Evolutionary conservation across 805 yeast genomes (phyloP).

Genomic region (Cyberlindnera nakhonratchasimensis): DNA sequence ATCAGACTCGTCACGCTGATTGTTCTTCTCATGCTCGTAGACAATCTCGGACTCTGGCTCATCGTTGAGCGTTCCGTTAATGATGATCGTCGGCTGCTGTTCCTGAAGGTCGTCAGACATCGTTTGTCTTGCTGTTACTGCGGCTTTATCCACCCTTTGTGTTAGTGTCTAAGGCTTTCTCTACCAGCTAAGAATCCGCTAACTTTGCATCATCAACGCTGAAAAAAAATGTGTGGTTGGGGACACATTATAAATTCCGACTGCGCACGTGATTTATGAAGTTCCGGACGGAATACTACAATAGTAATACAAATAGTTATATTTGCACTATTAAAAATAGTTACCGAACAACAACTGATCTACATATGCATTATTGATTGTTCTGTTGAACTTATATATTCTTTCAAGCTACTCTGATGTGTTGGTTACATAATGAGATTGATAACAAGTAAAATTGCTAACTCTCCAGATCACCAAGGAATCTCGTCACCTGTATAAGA

Average conservation of each 20-base stretch:
- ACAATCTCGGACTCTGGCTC: conserved; percentile 28
- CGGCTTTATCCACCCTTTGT: background rate
- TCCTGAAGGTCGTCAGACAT: conserved; percentile 80
- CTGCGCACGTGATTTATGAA: background rate
- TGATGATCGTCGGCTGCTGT: conserved; percentile 81
- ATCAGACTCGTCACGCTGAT: conserved; percentile 34
- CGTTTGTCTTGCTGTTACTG: conserved; percentile 6
- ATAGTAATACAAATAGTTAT: background rate
- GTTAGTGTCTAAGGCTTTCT: background rate
- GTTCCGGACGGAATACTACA: background rate
- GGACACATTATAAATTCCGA: background rate
- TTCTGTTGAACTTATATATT: too few relatives aligned
- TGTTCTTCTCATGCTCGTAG: conserved; percentile 29
- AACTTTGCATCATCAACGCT: conserved; percentile 5
- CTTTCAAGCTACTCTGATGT: too few relatives aligned
- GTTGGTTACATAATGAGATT: background rate
- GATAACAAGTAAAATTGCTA: too few relatives aligned
- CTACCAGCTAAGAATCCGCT: background rate
- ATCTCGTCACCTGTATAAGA: conserved; percentile 23
- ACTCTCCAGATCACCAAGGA: conserved; percentile 7
- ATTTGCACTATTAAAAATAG: background rate
- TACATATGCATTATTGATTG: background rate
- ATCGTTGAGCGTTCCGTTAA: conserved; percentile 55
- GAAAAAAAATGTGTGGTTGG: conserved; percentile 9
- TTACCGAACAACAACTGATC: background rate